These are phyloP conservation scores for Penicillium sp. DNA, from an alignment of 2,329 filamentous ascomycete genomes.

Conservation along the genomic window DNA sequence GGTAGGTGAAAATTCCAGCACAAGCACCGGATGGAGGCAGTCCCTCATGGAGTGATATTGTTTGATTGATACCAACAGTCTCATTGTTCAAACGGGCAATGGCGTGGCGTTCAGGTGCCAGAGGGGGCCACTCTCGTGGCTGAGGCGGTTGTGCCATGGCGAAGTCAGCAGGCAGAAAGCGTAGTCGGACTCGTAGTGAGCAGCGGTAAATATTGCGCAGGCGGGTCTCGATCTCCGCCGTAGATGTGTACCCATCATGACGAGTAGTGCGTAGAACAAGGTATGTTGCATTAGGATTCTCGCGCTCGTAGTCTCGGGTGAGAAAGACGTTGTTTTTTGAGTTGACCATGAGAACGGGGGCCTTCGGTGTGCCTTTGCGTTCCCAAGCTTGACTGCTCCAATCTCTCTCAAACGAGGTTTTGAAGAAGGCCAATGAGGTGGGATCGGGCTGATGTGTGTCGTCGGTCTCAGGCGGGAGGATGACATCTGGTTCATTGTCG, in stretches of 20 bases:
- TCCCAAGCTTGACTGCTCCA: conserved; percentile 51
- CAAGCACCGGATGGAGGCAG: conserved; percentile 50
- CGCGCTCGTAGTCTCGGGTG: conserved; percentile 25
- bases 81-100: neutral
- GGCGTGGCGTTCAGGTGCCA: conserved; percentile 2
- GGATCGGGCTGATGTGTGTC: conserved; percentile 5
- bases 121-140: conserved; percentile 1
- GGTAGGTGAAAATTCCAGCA: conserved; percentile 55
- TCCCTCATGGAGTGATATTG: neutral
- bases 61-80: neutral
- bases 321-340: conserved; percentile 52
- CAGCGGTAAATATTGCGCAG: conserved; percentile 49
- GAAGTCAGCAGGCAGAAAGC: conserved; percentile 37
- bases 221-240: conserved; percentile 52
- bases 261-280: conserved; percentile 52
- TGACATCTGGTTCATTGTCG: conserved; percentile 14
- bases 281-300: conserved; percentile 37
- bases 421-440: conserved; percentile 34
- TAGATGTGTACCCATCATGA: conserved; percentile 46
- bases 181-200: conserved; percentile 52
- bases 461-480: neutral
- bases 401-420: conserved; percentile 36
- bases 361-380: conserved; percentile 38
- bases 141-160: conserved; percentile 14
- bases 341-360: conserved; percentile 49